Percentiles rank a stretch among this genome's conserved stretches.
phyloP scores from a whole-genome alignment of 2,329 filamentous ascomycete genomes.

The Thielaviopsis cerberus region DNA sequence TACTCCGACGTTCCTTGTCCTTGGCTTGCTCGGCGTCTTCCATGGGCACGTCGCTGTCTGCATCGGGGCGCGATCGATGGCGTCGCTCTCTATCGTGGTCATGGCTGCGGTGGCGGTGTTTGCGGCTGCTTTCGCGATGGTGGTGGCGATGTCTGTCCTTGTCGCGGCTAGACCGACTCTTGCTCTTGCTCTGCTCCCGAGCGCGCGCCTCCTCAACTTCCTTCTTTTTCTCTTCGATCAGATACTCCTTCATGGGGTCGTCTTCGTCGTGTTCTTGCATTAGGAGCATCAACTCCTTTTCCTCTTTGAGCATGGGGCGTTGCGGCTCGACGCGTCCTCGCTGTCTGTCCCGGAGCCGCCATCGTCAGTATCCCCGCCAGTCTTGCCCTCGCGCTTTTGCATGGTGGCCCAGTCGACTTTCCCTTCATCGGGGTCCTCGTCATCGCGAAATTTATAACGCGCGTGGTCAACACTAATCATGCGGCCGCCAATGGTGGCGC shows the following conservation, averaged over 20 bases:
- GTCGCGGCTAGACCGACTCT: slow-evolving; percentile 16
- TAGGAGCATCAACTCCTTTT: slow-evolving; percentile 57
- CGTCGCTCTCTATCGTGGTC: background rate
- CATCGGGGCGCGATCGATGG: background rate
- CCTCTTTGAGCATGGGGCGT: slow-evolving; percentile 57
- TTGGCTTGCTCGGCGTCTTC: slow-evolving; percentile 17
- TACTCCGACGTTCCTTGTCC: slow-evolving; percentile 2
- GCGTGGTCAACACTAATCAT: slow-evolving; percentile 80
- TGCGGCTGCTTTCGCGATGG: slow-evolving; percentile 15
- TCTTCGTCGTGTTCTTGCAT: slow-evolving; percentile 77
- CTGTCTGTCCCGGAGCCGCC: slow-evolving; percentile 18
- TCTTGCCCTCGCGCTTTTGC: slow-evolving; percentile 30
- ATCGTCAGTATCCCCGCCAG: slow-evolving; percentile 26
- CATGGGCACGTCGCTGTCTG: slow-evolving; percentile 16
- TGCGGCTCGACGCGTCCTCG: slow-evolving; percentile 23
- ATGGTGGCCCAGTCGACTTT: slow-evolving; percentile 42
- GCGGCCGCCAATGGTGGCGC: slow-evolving; percentile 63
- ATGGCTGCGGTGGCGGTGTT: background rate
- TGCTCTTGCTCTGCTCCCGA: slow-evolving; percentile 25
- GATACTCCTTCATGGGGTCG: slow-evolving; percentile 87
- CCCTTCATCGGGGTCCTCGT: slow-evolving; percentile 45
- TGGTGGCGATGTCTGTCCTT: slow-evolving; percentile 21
- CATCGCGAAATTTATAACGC: slow-evolving; percentile 73
- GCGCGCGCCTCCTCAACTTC: slow-evolving; percentile 54
- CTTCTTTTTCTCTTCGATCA: slow-evolving; percentile 81